phyloP scores from a whole-genome alignment of 192 early-diverging fungal genomes.

The Paraglomus brasilianum region DNA sequence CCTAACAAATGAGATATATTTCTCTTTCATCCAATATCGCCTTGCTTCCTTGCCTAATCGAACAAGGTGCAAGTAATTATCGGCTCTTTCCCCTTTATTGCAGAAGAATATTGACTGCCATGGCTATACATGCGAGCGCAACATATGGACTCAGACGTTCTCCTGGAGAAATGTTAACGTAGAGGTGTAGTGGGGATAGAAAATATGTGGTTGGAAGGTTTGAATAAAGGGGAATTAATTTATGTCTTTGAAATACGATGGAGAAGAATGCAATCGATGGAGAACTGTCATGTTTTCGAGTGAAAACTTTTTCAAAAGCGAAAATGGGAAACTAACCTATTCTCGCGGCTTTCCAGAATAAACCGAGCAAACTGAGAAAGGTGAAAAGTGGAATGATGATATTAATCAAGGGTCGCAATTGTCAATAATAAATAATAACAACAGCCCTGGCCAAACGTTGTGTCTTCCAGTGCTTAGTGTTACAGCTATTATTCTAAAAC shows the following conservation, averaged over 20 bases:
- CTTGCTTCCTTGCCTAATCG: too few species aligned
- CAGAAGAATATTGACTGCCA: slow-evolving; percentile 70
- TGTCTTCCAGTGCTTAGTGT: not conserved
- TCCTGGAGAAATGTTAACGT: slow-evolving; percentile 49
- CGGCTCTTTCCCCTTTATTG: not conserved
- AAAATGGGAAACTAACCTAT: slow-evolving; percentile 58
- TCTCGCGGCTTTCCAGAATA: slow-evolving; percentile 95
- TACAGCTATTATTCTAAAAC: not conserved
- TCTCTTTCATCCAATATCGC: too few species aligned
- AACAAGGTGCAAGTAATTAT: too few species aligned
- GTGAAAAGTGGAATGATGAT: not conserved
- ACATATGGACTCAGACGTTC: slow-evolving; percentile 96
- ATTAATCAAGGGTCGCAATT: slow-evolving; percentile 3
- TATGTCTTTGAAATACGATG: not conserved
- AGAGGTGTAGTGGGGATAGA: not conserved
- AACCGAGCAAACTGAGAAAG: slow-evolving; percentile 63
- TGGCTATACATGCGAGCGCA: slow-evolving; percentile 81
- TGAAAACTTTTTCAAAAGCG: not conserved
- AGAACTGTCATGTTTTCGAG: not conserved
- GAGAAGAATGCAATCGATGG: not conserved
- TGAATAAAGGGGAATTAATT: too few species aligned
- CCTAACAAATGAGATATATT: too few species aligned
- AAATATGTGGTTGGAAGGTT: too few species aligned
- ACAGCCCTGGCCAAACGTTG: not conserved
- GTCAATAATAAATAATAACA: not conserved